Evolutionary conservation across 2,329 filamentous ascomycete genomes (phyloP), one percentile per base, ranked within the genome.

Genomic region (Stagonosporopsis tanaceti): DNA sequence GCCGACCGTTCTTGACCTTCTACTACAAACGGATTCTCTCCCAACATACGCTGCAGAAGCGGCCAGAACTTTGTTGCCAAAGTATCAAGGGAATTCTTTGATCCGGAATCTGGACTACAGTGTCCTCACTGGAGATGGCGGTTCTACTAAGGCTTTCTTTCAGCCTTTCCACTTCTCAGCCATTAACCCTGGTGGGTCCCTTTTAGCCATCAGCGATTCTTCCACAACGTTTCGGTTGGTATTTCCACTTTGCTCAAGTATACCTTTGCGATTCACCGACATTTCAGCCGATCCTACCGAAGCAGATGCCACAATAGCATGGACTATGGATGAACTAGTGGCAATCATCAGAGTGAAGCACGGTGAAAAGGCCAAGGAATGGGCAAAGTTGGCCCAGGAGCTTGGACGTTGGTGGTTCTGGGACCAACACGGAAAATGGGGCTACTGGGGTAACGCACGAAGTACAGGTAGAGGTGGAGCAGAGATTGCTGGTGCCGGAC

Each of bases 371-470:
- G 62, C 62, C 15, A 53, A 45, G 15, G 57, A 64, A 8, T 64
- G 62, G 62, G 59, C 39, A 11, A 27, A 38, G 9, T 32, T 64
- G n/a, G 60, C 60, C 3, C 59, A 55, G 27, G 60, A 62, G 20
- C 44, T 64, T 25, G 62, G 62, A 0, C 54, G 62, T 3, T 64
- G 62, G 62, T 64, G 62, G 62, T 57, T 64, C 11, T 64, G 62
- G 62, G 27, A 62, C n/a, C 62, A 64, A 30, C 41, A 58, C 11
- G 52, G 28, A 4, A 59, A 60, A 17, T 64, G 62, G 62, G 57
- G 54, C 6, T 64, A 64, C n/a, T 64, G 62, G 62, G 57, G 57
- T 4, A 57, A 55, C 25, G 57, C 62, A 9, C 47, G 60, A 11
- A 59, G 58, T 25, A 64, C 59, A 7, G 47, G 60, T 24, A 42